Conservation (phyloP, 805 yeast species). For the Kuraishia capsulata region DNA sequence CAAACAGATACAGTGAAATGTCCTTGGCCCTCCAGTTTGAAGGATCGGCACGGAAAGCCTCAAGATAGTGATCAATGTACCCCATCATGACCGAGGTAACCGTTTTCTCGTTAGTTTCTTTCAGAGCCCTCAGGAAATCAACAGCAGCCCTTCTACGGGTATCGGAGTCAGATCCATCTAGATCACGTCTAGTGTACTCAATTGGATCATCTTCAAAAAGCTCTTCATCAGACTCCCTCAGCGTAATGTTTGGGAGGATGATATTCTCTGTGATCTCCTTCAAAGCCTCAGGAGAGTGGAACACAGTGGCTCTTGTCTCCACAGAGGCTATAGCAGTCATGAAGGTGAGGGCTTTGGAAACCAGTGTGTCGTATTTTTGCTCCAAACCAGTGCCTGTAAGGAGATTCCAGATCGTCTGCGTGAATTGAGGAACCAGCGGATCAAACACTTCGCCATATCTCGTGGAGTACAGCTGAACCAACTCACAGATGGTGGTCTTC, state of each 20-base stretch:
- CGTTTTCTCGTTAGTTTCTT: constrained; percentile 63
- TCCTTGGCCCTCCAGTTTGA: constrained; percentile 80
- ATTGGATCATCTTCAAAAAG: constrained; percentile 95
- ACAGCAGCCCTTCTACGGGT: constrained; percentile 91
- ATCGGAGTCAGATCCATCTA: constrained; percentile 92
- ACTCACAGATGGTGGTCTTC: constrained; percentile 77
- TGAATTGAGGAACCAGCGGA: constrained; percentile 66
- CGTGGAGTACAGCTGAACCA: constrained; percentile 77
- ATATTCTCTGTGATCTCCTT: constrained; percentile 75
- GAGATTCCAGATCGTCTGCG: constrained; percentile 74
- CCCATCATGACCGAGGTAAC: constrained; percentile 69
- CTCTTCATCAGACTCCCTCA: constrained; percentile 87
- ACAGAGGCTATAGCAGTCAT: constrained; percentile 73
- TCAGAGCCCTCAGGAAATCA: constrained; percentile 80
- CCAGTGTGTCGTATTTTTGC: constrained; percentile 76
- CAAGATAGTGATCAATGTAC: constrained; percentile 61
- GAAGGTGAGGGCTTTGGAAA: constrained; percentile 72
- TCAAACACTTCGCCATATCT: constrained; percentile 90
- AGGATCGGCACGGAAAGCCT: constrained; percentile 32
- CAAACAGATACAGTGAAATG: constrained; percentile 75
- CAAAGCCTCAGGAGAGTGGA: constrained; percentile 51
- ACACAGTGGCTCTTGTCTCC: constrained; percentile 57
- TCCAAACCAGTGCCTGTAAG: constrained; percentile 58
- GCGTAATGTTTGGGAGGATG: constrained; percentile 77
- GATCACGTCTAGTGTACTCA: constrained; percentile 82